Evolutionary conservation across 768 basidiomycete genomes (phyloP).

Genomic region (Tricholoma sp.): DNA sequence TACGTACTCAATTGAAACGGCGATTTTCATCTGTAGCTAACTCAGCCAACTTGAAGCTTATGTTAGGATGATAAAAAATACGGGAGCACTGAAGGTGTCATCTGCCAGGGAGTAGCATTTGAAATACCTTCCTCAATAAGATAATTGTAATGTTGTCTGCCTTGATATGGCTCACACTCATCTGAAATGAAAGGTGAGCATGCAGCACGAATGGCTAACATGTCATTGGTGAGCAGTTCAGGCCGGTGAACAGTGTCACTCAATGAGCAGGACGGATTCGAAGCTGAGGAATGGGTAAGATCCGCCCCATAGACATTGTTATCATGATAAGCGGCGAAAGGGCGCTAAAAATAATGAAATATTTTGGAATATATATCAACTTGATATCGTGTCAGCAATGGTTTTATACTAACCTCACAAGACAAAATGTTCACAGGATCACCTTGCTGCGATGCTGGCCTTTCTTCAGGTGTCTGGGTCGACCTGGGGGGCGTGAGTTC

Average conservation of each 20-base stretch:
- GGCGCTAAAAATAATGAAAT: neutral
- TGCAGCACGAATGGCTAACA: neutral
- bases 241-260: neutral
- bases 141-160: neutral
- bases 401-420: neutral
- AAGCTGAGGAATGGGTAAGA: neutral
- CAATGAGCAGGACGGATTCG: neutral
- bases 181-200: neutral
- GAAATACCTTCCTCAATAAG: neutral
- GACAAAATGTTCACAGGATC: neutral
- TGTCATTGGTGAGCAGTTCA: neutral
- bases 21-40: neutral
- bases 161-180: neutral
- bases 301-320: neutral
- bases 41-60: neutral
- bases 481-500: neutral
- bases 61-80: neutral
- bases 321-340: neutral
- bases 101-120: neutral
- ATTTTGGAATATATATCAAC: neutral
- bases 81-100: neutral
- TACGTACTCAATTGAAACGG: neutral
- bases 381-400: neutral
- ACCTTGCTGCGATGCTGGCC: neutral
- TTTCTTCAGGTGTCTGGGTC: constrained; percentile 8